Conservation (phyloP, 2,329 filamentous ascomycete genomes). For the Aspergillus glaucus region DNA sequence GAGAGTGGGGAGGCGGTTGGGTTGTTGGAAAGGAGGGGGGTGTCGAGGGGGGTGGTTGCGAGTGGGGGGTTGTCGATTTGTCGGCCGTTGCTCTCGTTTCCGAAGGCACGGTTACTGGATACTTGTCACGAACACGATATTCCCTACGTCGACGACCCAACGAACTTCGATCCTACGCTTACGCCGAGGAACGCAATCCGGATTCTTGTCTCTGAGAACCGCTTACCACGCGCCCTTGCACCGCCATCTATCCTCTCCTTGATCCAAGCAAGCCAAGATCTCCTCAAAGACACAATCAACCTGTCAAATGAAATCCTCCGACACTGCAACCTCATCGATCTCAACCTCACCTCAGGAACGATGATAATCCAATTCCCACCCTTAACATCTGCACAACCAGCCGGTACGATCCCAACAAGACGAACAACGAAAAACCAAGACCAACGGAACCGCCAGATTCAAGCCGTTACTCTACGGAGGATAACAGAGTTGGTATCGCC, state of each 20-base stretch:
- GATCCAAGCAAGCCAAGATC: constrained; percentile 46
- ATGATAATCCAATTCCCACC: constrained; percentile 25
- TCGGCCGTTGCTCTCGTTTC: constrained; percentile 42
- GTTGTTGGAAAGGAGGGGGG: constrained; percentile 17
- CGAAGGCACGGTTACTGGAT: constrained; percentile 59
- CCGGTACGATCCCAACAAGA: not conserved
- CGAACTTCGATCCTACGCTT: constrained; percentile 70
- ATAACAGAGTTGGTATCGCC: constrained; percentile 48
- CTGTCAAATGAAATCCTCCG: constrained; percentile 51
- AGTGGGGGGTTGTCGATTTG: constrained; percentile 31
- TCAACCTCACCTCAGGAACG: constrained; percentile 30
- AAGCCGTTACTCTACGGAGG: constrained; percentile 42
- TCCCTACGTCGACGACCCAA: constrained; percentile 76
- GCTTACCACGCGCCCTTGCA: constrained; percentile 64
- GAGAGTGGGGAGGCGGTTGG: constrained; percentile 53
- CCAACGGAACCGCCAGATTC: constrained; percentile 20
- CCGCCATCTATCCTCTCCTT: constrained; percentile 59
- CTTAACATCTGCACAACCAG: not conserved
- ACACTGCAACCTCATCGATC: constrained; percentile 22
- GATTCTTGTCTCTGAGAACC: constrained; percentile 52
- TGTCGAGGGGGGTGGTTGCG: constrained; percentile 14
- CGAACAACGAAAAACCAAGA: not conserved
- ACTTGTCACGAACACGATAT: constrained; percentile 64
- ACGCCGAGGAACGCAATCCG: constrained; percentile 78
- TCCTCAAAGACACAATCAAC: constrained; percentile 41